These are phyloP conservation scores for Ascocoryne sarcoides DNA, from an alignment of 2,329 filamentous ascomycete species.

Conservation along the genomic window DNA sequence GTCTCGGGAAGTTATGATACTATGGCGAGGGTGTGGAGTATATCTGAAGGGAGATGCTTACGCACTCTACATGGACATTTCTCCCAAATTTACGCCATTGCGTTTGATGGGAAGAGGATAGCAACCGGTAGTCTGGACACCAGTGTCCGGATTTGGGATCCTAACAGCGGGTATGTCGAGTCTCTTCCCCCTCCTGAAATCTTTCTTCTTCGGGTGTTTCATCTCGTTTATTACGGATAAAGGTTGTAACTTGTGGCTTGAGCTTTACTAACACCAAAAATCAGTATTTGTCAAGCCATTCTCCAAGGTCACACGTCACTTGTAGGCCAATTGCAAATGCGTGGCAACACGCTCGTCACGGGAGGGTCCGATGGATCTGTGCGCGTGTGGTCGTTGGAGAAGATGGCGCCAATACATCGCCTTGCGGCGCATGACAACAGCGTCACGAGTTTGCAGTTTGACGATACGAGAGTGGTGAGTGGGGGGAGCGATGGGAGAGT, in stretches of 20 bases:
- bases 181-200: too few relatives aligned
- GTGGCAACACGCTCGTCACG: conserved; percentile 87
- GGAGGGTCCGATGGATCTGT: conserved; percentile 95
- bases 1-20: conserved; percentile 99
- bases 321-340: conserved; percentile 93
- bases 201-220: too few relatives aligned
- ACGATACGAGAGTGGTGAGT: conserved; percentile 89
- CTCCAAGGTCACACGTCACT: conserved; percentile 95
- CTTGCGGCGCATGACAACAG: conserved; percentile 97
- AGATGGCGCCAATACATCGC: conserved; percentile 85
- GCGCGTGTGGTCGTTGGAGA: conserved; percentile 87
- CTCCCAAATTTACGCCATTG: conserved; percentile 97
- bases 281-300: conserved; percentile 59
- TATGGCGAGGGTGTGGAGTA: conserved; percentile 94
- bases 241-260: too few relatives aligned
- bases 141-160: conserved; percentile 95
- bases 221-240: not conserved
- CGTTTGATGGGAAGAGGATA: conserved; percentile 87
- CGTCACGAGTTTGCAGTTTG: conserved; percentile 94
- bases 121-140: conserved; percentile 95
- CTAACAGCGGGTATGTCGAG: conserved; percentile 71
- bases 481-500: conserved; percentile 96
- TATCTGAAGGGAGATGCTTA: conserved; percentile 86
- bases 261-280: conserved; percentile 28
- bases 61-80: conserved; percentile 90